A percentile compares a stretch with the other conserved stretches of the same genome.
Evolutionary conservation across 495 filamentous ascomycete genomes (phyloP).

Genomic region (Penicillium simplicissimum): DNA sequence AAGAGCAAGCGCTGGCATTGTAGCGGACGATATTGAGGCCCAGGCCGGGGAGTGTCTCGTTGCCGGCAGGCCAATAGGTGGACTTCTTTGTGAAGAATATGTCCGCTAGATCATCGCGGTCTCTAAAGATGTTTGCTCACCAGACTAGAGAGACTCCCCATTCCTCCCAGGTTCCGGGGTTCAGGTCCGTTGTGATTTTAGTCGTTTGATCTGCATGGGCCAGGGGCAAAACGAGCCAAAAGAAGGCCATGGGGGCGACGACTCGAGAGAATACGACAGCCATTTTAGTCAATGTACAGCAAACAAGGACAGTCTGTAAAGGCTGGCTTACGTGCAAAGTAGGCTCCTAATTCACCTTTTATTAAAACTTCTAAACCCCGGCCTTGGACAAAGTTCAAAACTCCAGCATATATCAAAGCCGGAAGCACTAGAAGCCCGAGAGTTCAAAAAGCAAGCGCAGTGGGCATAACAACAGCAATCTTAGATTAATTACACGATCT

Average conservation of each 20-base stretch:
- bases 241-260: not conserved
- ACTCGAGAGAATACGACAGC: not conserved
- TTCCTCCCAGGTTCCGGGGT: not conserved
- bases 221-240: not conserved
- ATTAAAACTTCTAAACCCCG: not conserved
- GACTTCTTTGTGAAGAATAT: not conserved
- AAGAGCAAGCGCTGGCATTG: not conserved
- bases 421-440: not conserved
- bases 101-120: not conserved
- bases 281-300: not conserved
- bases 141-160: not conserved
- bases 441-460: not conserved
- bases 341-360: not conserved
- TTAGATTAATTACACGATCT: slow-evolving; percentile 9
- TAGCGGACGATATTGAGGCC: not conserved
- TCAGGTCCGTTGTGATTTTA: not conserved
- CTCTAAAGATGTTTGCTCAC: not conserved
- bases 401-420: not conserved
- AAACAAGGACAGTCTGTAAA: not conserved
- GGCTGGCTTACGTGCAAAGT: too few species aligned
- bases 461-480: not conserved
- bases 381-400: not conserved
- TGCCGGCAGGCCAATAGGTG: not conserved
- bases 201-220: not conserved
- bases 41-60: not conserved